Conservation (phyloP, 352 stramenopile species). For the Thraustochytrium sp. region DNA sequence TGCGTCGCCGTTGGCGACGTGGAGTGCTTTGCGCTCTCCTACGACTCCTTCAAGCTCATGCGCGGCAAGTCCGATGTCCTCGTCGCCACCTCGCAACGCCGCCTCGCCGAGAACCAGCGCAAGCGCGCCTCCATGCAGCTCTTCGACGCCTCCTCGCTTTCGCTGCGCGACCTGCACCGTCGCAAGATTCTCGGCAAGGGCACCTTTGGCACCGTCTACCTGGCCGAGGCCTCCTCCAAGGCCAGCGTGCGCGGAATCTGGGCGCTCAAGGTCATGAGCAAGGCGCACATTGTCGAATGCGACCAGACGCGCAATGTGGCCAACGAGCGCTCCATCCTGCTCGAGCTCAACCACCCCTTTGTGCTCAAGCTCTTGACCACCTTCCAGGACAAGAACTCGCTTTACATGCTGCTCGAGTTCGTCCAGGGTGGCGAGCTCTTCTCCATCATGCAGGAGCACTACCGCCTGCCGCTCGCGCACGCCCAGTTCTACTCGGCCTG, state of each 20-base stretch:
- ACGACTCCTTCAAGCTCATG: conserved; percentile 65
- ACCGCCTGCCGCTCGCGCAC: conserved; percentile 30
- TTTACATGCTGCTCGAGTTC: conserved; percentile 90
- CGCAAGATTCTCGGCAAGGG: conserved; percentile 84
- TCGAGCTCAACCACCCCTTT: conserved; percentile 76
- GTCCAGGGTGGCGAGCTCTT: conserved; percentile 83
- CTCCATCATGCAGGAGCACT: conserved; percentile 69
- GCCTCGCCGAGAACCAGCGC: conserved; percentile 20
- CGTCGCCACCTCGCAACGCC: conserved; percentile 28
- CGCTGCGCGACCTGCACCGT: conserved; percentile 75
- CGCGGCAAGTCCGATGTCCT: conserved; percentile 52
- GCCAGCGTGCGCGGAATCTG: conserved; percentile 77
- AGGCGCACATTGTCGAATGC: conserved; percentile 89
- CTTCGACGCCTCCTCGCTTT: conserved; percentile 37
- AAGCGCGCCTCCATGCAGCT: conserved; percentile 55
- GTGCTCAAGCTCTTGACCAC: conserved; percentile 81
- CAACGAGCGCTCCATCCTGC: conserved; percentile 80
- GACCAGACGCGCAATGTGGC: conserved; percentile 87
- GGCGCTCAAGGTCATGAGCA: conserved; percentile 91
- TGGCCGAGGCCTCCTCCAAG: conserved; percentile 73
- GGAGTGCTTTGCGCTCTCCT: conserved; percentile 48
- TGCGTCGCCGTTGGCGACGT: conserved; percentile 41
- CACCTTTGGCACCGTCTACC: conserved; percentile 91
- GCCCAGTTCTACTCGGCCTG: conserved; percentile 50
- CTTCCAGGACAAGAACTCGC: conserved; percentile 77